These are phyloP conservation scores for Tylopilus sp. DNA, from an alignment of 768 basidiomycete genomes.

Conservation along the genomic window DNA sequence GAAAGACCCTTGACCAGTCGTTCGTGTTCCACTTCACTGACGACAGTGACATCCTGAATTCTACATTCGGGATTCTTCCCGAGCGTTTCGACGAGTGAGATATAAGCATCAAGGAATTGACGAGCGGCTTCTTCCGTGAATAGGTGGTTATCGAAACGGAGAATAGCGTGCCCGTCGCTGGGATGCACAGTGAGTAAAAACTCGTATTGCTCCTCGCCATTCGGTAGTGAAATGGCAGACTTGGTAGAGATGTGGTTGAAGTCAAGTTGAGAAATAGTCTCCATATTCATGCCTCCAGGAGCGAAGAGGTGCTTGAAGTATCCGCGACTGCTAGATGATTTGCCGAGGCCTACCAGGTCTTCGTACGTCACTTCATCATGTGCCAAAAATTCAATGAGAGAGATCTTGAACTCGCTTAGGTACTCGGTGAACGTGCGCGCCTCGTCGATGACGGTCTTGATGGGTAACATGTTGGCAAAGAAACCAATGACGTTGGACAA, in stretches of 20 bases:
- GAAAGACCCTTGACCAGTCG: conserved; percentile 26
- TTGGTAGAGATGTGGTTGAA: conserved; percentile 14
- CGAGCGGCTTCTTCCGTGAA: conserved; percentile 28
- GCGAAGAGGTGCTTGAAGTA: conserved; percentile 33
- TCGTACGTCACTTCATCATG: conserved; percentile 31
- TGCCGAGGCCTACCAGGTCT: conserved; percentile 27
- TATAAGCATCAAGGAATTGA: conserved; percentile 30
- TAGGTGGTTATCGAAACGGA: conserved; percentile 29
- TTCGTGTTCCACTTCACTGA: conserved; percentile 13
- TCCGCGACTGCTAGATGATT: conserved; percentile 23
- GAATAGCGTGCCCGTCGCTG: conserved; percentile 21
- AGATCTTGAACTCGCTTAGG: conserved; percentile 21
- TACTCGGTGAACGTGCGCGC: conserved; percentile 23
- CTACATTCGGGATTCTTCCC: conserved; percentile 10
- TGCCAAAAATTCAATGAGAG: conserved; percentile 18
- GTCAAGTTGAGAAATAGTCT: conserved; percentile 23
- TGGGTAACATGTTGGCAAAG: conserved; percentile 31
- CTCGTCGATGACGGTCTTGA: conserved; percentile 28
- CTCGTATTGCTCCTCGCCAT: conserved; percentile 27
- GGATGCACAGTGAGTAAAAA: conserved; percentile 25
- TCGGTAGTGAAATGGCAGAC: conserved; percentile 22
- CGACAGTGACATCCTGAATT: conserved; percentile 19
- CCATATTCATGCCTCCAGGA: conserved; percentile 27
- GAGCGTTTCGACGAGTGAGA: conserved; percentile 26
- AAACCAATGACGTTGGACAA: conserved; percentile 27